Base-by-base conservation (phyloP, 768 basidiomycete genomes). In the Krasilnikovozyma curviuscula region DNA sequence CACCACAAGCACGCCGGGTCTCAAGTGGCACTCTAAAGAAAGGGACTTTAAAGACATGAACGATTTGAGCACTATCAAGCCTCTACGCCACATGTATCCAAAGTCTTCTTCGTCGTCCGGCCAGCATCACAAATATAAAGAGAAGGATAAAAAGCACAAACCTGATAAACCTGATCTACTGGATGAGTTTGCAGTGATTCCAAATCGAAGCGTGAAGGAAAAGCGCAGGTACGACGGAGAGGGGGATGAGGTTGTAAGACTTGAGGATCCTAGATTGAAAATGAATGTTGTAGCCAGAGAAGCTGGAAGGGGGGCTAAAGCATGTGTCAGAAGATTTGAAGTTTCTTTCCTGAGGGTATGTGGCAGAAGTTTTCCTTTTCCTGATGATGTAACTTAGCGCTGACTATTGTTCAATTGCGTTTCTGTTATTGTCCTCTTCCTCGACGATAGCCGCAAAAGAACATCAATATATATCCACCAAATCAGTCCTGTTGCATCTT, bases 401-500 rank as follows among this genome's bases (percentile, higher is more conserved):
- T 31, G 2, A 7, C 14, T 44, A 16, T 40, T 19, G 18, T 40
- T 27, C 7, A 35, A 1, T 1, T 10, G 5, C n/a, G n/a, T n/a
- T n/a, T n/a, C n/a, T n/a, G n/a, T n/a, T n/a, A n/a, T 46, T 28
- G 6, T 3, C 10, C 23, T 33, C n/a, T 21, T 14, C 25, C 29
- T 24, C 19, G 6, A 1, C 23, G 16, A 9, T 28, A 12, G 13
- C 13, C 3, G 7, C 33, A 23, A 32, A 33, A 24, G 12, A 19
- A 1, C 1, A 13, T 3, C 13, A 12, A 28, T 8, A 32, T 14
- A 23, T 28, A 35, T 21, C 3, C 37, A 5, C 16, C 14, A 14
- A 7, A 40, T 21, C 62, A 91, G 84, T 76, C 68, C 0, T 50
- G 53, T 1, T 71, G 76, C 1, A 74, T 97, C 5, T 71, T 89